Base-by-base conservation (phyloP, 352 stramenopile genomes). In the Globisporangium yorkense region DNA sequence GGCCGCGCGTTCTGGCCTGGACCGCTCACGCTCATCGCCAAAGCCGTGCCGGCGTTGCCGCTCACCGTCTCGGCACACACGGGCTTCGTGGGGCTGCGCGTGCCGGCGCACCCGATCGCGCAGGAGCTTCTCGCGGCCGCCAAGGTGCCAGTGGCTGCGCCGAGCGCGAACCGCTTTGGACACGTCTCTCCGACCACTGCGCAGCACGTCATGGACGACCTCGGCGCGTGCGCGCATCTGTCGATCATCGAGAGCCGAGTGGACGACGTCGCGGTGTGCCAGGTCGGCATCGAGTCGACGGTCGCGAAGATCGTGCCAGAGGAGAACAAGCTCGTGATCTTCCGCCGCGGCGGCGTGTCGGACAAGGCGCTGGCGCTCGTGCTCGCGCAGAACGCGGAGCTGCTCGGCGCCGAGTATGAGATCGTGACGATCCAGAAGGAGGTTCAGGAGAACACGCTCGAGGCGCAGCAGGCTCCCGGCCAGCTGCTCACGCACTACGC, bases 401-500 rank as follows among this genome's bases (percentile, higher is more conserved):
- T 58, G 10, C 48, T 88, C 0, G 76, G 74, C 15, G 70, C 67
- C 9, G 37, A 52, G 16, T 88, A 90, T 47, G 61, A 89, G 37
- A 74, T 95, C 47, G 74, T 88, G 44, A 76, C 71, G 39, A 79
- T 91, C 50, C 70, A 89, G 54, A 86, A 80, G 29, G 73, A 87
- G 50, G 74, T 70, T n/a, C 65, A 74, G 51, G 76, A 82, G 59
- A 70, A 88, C 57, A 79, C 80, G 29, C 73, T 67, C 41, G 80
- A 91, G 61, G 80, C 69, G 3, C 83, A 96, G 50, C 88, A 98
- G 39, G 94, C 96, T 5, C 97, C 97, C 0, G 97, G 97, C 15
- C 96, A 99, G 77, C 84, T 96, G 24, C 83, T 99, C 66, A 98
- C 92, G 31, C 97, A 99, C 72, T 99, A 99, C 68, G 97, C 97